phyloP scores from a whole-genome alignment of 345 rosid genomes.

The Murraya koenigii region DNA sequence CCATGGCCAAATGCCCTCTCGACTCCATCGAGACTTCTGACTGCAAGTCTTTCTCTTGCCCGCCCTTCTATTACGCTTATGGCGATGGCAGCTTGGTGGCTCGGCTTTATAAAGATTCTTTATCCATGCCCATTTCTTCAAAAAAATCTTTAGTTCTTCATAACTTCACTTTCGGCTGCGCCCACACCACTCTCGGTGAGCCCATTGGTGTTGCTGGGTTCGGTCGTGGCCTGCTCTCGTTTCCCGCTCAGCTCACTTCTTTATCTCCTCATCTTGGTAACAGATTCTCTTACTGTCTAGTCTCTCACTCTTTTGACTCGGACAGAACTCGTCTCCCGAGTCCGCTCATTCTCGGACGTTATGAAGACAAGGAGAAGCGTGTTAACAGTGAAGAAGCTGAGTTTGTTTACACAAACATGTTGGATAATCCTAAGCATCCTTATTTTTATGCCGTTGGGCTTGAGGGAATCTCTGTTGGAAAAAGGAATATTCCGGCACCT shows the following conservation, averaged over 20 bases:
- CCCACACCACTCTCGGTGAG: constrained; percentile 80
- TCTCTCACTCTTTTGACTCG: constrained; percentile 86
- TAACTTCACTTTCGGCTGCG: constrained; percentile 88
- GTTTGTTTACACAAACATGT: constrained; percentile 65
- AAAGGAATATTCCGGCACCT: constrained; percentile 65
- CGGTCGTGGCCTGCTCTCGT: constrained; percentile 79
- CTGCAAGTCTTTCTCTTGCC: constrained; percentile 68
- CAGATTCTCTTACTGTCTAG: constrained; percentile 80
- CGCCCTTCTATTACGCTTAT: constrained; percentile 84
- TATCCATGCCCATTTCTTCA: constrained; percentile 45
- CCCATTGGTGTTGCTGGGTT: constrained; percentile 97
- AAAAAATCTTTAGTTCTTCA: constrained; percentile 35
- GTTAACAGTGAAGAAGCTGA: constrained; percentile 15
- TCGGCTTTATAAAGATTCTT: constrained; percentile 49
- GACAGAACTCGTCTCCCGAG: constrained; percentile 62
- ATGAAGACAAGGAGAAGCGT: constrained; percentile 45
- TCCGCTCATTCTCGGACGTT: constrained; percentile 88
- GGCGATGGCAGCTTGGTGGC: constrained; percentile 91
- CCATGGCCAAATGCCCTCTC: constrained; percentile 76
- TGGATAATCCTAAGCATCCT: constrained; percentile 78
- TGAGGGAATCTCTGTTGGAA: constrained; percentile 75
- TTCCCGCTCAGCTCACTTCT: constrained; percentile 73
- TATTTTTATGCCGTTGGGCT: constrained; percentile 86
- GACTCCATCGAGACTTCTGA: constrained; percentile 74
- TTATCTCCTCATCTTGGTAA: constrained; percentile 68